Evolutionary conservation across 805 yeast species (phyloP).

Genomic region (Metschnikowia drakensbergensis): DNA sequence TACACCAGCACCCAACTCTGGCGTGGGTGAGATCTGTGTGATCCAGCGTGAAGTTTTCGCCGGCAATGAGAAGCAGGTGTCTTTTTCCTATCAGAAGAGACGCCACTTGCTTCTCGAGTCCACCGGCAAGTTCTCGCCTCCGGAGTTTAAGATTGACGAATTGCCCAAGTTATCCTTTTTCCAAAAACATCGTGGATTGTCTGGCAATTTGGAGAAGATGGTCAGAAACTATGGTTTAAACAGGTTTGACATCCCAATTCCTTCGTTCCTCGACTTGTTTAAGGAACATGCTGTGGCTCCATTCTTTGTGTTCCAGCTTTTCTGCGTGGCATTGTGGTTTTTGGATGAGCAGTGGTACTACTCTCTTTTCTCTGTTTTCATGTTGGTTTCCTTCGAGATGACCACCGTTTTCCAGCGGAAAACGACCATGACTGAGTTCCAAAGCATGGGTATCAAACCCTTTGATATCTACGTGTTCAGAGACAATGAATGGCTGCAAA

Average conservation of each 20-base stretch:
- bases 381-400: slow-evolving; percentile 89
- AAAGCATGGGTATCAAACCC: slow-evolving; percentile 96
- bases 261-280: slow-evolving; percentile 84
- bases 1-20: slow-evolving; percentile 80
- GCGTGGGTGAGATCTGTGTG: slow-evolving; percentile 73
- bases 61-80: slow-evolving; percentile 58
- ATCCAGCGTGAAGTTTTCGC: slow-evolving; percentile 53
- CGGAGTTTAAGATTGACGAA: slow-evolving; percentile 67
- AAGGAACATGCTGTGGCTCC: slow-evolving; percentile 98
- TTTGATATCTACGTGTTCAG: slow-evolving; percentile 73
- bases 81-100: slow-evolving; percentile 88
- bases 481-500: slow-evolving; percentile 61
- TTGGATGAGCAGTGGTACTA: slow-evolving; percentile 97
- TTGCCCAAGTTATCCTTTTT: slow-evolving; percentile 53
- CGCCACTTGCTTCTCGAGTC: slow-evolving; percentile 69
- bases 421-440: slow-evolving; percentile 89
- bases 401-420: slow-evolving; percentile 95
- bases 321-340: slow-evolving; percentile 93
- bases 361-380: slow-evolving; percentile 84
- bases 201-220: slow-evolving; percentile 47
- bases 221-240: slow-evolving; percentile 74
- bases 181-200: slow-evolving; percentile 53
- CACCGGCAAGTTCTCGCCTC: slow-evolving; percentile 65
- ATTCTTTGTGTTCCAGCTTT: slow-evolving; percentile 92
- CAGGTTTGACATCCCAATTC: slow-evolving; percentile 91